Evolutionary conservation across 2,329 filamentous ascomycete species (phyloP).

Genomic region (Aspergillus niger): DNA sequence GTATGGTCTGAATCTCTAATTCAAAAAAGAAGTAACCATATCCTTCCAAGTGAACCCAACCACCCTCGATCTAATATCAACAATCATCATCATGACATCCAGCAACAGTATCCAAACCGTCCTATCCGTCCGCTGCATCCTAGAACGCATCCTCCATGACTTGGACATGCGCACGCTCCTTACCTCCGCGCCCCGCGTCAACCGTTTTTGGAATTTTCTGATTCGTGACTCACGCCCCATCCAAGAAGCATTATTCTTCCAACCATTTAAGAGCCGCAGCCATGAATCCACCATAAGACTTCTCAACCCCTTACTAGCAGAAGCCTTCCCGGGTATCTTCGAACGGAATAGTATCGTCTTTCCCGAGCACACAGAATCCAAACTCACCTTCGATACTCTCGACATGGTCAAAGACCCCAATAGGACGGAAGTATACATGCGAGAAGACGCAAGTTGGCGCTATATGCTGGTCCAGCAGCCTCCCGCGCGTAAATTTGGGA

Average conservation of each 20-base stretch:
- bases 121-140: neutral
- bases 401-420: neutral
- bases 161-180: constrained; percentile 1
- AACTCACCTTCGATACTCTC: neutral
- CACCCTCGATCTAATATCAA: too few relatives aligned
- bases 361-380: neutral
- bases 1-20: too few relatives aligned
- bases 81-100: too few relatives aligned
- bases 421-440: neutral
- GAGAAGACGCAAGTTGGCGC: constrained; percentile 5
- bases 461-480: constrained; percentile 10
- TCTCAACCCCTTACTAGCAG: neutral
- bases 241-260: constrained; percentile 4
- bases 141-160: neutral
- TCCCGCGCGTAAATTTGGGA: neutral
- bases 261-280: neutral
- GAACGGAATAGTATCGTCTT: too few relatives aligned
- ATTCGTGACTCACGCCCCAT: neutral
- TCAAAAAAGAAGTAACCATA: too few relatives aligned
- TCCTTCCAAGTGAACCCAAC: too few relatives aligned
- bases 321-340: constrained; percentile 1
- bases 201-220: neutral
- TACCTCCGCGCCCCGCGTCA: neutral
- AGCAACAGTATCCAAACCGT: neutral
- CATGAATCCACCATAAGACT: too few relatives aligned